Evolutionary conservation across 2,329 filamentous ascomycete species (phyloP).

Genomic region (Alternaria brassicae): DNA sequence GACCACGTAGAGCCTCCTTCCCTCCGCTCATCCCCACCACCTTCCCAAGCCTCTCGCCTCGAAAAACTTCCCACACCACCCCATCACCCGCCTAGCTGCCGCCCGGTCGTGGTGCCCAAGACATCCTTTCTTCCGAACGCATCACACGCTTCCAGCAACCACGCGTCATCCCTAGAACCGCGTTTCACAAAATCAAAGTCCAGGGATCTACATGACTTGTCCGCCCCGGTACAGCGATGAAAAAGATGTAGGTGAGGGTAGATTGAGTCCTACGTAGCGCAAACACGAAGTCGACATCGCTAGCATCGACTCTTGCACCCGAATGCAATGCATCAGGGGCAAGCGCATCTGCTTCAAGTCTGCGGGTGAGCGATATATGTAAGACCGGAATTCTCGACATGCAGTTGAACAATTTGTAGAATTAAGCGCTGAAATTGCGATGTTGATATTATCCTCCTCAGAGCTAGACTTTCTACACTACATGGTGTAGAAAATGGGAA

Average conservation of each 20-base stretch:
- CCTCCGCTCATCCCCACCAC: fast-evolving
- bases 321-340: background rate
- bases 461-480: too few relatives aligned
- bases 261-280: background rate
- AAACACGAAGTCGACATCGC: background rate
- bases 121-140: background rate
- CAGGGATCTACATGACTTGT: background rate
- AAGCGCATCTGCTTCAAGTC: background rate
- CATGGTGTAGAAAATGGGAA: too few relatives aligned
- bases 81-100: background rate
- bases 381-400: too few relatives aligned
- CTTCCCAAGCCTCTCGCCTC: background rate
- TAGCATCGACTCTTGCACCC: background rate
- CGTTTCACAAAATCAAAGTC: background rate
- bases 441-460: too few relatives aligned
- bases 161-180: background rate
- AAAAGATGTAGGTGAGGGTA: background rate
- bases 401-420: too few relatives aligned
- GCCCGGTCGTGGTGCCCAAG: background rate
- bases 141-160: background rate
- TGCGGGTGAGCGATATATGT: too few relatives aligned
- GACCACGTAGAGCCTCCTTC: background rate
- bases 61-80: background rate
- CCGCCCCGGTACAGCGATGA: background rate
- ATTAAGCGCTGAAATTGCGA: too few relatives aligned